These are phyloP conservation scores for Spinellus fusiger DNA, from an alignment of 192 early-diverging fungal genomes.

Conservation along the genomic window DNA sequence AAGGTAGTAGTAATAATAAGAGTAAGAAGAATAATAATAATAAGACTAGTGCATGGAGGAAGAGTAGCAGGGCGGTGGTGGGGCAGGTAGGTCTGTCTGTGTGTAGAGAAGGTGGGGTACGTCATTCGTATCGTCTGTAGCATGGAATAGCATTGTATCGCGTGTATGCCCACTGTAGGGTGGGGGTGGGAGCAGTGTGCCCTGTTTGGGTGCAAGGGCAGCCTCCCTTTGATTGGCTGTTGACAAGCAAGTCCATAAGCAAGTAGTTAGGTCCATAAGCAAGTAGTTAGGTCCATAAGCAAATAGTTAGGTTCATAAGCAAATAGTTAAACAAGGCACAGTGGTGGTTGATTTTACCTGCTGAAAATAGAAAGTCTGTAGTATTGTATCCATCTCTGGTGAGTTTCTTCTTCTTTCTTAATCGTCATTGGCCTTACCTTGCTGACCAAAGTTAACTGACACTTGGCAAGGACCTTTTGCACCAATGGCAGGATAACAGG, in stretches of 20 bases:
- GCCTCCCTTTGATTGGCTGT: slow-evolving; percentile 67
- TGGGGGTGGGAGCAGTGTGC: slow-evolving; percentile 57
- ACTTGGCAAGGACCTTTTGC: slow-evolving; percentile 45
- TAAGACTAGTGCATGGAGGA: neutral
- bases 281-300: too few species aligned
- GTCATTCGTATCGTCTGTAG: neutral
- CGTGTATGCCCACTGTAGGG: slow-evolving; percentile 44
- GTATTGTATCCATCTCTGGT: neutral
- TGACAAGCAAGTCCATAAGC: too few species aligned
- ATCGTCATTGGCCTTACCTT: slow-evolving; percentile 55
- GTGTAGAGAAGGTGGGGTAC: neutral
- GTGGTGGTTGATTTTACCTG: slow-evolving; percentile 1
- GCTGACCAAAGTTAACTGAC: slow-evolving; percentile 67
- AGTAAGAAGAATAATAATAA: neutral
- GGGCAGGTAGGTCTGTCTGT: neutral
- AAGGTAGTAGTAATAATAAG: neutral
- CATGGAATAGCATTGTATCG: slow-evolving; percentile 15
- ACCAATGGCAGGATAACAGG: slow-evolving; percentile 54
- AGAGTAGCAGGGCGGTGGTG: too few species aligned
- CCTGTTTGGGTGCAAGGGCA: slow-evolving; percentile 62
- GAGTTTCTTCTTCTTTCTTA: slow-evolving; percentile 19
- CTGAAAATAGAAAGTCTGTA: slow-evolving; percentile 12
- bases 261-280: too few species aligned
- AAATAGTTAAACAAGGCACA: neutral
- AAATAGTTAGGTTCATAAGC: too few species aligned